phyloP scores from a whole-genome alignment of 805 yeast species.

The Wilhelminamyces savonicus region DNA sequence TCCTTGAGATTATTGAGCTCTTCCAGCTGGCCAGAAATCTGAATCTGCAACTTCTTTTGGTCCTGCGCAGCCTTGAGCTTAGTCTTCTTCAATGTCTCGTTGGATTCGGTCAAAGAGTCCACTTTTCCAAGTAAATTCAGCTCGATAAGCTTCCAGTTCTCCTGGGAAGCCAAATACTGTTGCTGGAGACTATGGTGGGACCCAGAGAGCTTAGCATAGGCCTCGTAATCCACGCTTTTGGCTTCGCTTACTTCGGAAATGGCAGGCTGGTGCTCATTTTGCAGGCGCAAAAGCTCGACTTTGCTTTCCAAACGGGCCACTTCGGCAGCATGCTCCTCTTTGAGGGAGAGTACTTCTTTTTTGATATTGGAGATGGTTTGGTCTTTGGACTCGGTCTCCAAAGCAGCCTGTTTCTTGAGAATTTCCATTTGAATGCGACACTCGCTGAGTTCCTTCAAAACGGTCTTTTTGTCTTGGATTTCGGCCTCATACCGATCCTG shows the following conservation, averaged over 20 bases:
- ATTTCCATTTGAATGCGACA: constrained; percentile 19
- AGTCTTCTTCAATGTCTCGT: constrained; percentile 19
- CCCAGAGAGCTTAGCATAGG: constrained; percentile 35
- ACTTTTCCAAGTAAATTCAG: constrained; percentile 49
- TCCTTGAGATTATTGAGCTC: constrained; percentile 17
- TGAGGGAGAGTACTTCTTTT: constrained; percentile 25
- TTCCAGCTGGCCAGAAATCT: constrained; percentile 10
- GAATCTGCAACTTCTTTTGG: constrained; percentile 17
- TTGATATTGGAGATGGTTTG: constrained; percentile 23
- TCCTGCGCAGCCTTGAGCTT: constrained; percentile 29
- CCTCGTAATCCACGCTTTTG: constrained; percentile 29
- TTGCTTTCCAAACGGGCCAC: constrained; percentile 58
- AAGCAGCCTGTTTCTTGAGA: constrained; percentile 10
- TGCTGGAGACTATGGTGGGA: constrained; percentile 55
- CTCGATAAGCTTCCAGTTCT: constrained; percentile 81
- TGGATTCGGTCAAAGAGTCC: constrained; percentile 22
- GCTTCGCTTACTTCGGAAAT: constrained; percentile 8
- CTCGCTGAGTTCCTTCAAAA: constrained; percentile 21
- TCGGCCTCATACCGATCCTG: constrained; percentile 17
- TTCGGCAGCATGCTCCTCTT: constrained; percentile 36
- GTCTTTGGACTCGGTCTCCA: constrained; percentile 30
- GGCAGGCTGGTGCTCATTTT: constrained; percentile 39
- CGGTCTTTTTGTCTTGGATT: constrained; percentile 11
- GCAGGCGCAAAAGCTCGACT: constrained; percentile 61
- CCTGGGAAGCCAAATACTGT: constrained; percentile 70